phyloP scores from a whole-genome alignment of 169 alveolate species.

The Neospora caninum region DNA sequence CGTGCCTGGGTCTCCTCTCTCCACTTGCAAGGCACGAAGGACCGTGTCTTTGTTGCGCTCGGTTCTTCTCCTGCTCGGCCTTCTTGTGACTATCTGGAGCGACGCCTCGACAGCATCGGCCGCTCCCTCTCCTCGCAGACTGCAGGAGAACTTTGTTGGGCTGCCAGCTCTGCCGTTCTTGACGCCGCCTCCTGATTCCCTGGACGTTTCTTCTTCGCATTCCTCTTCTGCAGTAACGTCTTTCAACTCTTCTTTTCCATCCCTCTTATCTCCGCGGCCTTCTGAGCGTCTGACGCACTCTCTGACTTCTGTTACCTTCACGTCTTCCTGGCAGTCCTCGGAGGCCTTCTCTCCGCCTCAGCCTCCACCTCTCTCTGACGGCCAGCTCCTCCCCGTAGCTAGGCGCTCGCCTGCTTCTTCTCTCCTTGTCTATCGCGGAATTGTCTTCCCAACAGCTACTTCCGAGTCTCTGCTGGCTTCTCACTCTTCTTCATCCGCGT shows the following conservation, averaged over 20 bases:
- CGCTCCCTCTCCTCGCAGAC: neutral
- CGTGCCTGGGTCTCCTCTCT: too few species aligned
- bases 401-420: neutral
- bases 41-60: neutral
- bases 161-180: neutral
- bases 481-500: neutral
- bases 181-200: neutral
- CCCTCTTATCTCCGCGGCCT: neutral
- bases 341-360: neutral
- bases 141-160: neutral
- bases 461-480: neutral
- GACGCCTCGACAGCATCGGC: neutral
- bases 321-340: neutral
- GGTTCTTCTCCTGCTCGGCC: neutral
- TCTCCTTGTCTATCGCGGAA: neutral
- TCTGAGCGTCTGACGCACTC: neutral
- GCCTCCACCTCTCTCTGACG: neutral
- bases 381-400: neutral
- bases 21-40: too few species aligned
- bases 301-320: neutral
- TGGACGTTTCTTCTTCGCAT: neutral
- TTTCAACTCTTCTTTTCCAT: neutral
- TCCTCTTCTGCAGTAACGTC: neutral
- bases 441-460: neutral
- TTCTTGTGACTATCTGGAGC: neutral